Evolutionary conservation across 2,329 filamentous ascomycete genomes (phyloP), one percentile per base, ranked within the genome.

Genomic region (Nectriaceae sp.): DNA sequence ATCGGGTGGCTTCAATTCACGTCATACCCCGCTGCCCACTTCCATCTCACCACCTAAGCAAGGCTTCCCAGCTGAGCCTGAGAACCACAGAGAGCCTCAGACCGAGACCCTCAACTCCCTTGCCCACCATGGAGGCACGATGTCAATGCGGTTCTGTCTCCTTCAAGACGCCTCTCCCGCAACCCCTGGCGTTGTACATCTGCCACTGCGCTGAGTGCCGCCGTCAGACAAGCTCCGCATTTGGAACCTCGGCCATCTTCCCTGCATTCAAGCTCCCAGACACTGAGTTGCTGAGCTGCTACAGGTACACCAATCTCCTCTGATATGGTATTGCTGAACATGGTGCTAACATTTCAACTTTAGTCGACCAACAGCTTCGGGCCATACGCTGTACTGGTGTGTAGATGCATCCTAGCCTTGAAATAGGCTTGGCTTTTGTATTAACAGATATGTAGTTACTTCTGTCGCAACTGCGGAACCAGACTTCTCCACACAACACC

Each of bases 171-270:
- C 83, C 86, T 1, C 68, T 78, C 1, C 66, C 75, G 3, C 72
- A 78, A 48, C 85, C 86, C 1, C 68, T 87, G 37, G 79, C 78
- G n/a, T 70, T 88, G 42, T 89, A 85, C 66, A 82, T 88, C 63
- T 89, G 86, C 69, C 87, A 89, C 70, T 89, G 87, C 66, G 69
- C 74, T 46, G 78, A 85, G 63, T 89, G 86, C 66, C 78, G 81
- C 40, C 76, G 79, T 48, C 85, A 88, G 70, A 82, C 83, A 22
- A 74, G 80, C 45, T 84, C 83, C 6, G 83, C 85, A 1, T 88
- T 86, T 66, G 85, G 85, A 21, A 80, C 84, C 24, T 85, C 83
- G 29, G 85, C 85, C 56, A 87, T 88, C 51, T 89, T 88, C 58
- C 85, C 85, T 1, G 74, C 74, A n/a, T 89, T 89, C 51, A 64